Base-by-base conservation (phyloP, 2,329 filamentous ascomycete genomes). In the Torrubiella hemipterigena region DNA sequence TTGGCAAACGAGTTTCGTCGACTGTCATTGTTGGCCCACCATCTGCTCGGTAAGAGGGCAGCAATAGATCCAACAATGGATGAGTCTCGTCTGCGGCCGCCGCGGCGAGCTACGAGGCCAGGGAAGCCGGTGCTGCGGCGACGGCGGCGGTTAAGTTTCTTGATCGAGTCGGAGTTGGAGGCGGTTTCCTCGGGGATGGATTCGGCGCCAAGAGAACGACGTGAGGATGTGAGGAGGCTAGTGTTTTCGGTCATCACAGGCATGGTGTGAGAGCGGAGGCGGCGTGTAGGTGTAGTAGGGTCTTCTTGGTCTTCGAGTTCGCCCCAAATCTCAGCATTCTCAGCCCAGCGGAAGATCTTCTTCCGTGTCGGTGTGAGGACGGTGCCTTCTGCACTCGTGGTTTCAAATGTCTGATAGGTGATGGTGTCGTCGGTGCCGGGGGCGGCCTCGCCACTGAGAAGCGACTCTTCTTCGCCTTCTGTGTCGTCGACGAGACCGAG, bases 261-360 rank as follows among this genome's bases (percentile, higher is more conserved):
- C 21, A 72, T 36, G 3, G 68, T 70, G 32, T 55, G 65, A 9
- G 68, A 68, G 11, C 67, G 61, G 16, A 56, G 49, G 27, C 65
- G 56, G 25, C 47, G 51, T 4, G 51, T 42, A 1, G 58, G 52
- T 31, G 59, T 56, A 34, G 52, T 58, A 18, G 57, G 51, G 14
- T 58, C 55, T 30, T 73, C 69, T 24, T 80, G 74, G 44, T 93
- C 86, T 47, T 91, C 79, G 11, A 94, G 65, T 50, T 93, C 85
- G 34, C 77, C 81, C 86, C 85, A 93, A 19, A 93, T 91, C 44
- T 91, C 82, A 21, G 75, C 76, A 2, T 73, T 72, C 49, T 91
- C 81, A 34, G 73, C 61, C 64, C 71, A 73, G 32, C 73, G 49
- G 23, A 60, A 65, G 13, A 64, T 67, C 41, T 63, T 63, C 45